phyloP scores from a whole-genome alignment of 495 filamentous ascomycete species.

The Xylaria grammica region DNA sequence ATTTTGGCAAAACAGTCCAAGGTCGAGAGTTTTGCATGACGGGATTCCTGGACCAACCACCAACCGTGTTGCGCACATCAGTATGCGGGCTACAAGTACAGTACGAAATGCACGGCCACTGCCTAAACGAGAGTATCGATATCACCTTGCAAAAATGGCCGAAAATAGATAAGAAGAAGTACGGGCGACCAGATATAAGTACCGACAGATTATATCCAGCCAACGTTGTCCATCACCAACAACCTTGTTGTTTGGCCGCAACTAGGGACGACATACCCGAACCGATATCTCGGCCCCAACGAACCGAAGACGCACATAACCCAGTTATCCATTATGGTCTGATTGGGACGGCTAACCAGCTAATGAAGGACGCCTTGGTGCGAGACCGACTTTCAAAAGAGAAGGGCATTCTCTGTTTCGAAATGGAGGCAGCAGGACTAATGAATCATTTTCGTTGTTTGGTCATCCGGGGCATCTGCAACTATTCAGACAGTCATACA shows the following conservation, averaged over 20 bases:
- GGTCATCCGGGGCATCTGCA: conserved; percentile 49
- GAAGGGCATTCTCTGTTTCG: conserved; percentile 25
- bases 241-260: too few relatives aligned
- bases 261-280: conserved; percentile 22
- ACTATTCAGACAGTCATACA: conserved; percentile 48
- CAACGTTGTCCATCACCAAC: conserved; percentile 44
- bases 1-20: conserved; percentile 36
- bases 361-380: conserved; percentile 37
- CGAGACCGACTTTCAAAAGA: conserved; percentile 21
- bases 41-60: conserved; percentile 35
- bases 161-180: conserved; percentile 31
- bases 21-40: conserved; percentile 27
- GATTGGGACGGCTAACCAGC: conserved; percentile 47
- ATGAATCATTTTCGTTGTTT: conserved; percentile 34
- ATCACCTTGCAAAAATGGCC: conserved; percentile 43
- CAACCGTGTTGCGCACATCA: conserved; percentile 27
- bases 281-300: conserved; percentile 41
- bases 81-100: conserved; percentile 25
- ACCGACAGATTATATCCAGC: conserved; percentile 38
- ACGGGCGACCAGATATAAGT: conserved; percentile 28
- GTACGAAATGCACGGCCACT: conserved; percentile 23
- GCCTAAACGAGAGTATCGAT: conserved; percentile 42
- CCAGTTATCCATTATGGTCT: conserved; percentile 43
- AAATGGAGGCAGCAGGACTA: conserved; percentile 38
- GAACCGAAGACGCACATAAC: conserved; percentile 25